These are phyloP conservation scores for Ganoderma multipileum DNA, from an alignment of 1,284 basidiomycete species.

Conservation along the genomic window DNA sequence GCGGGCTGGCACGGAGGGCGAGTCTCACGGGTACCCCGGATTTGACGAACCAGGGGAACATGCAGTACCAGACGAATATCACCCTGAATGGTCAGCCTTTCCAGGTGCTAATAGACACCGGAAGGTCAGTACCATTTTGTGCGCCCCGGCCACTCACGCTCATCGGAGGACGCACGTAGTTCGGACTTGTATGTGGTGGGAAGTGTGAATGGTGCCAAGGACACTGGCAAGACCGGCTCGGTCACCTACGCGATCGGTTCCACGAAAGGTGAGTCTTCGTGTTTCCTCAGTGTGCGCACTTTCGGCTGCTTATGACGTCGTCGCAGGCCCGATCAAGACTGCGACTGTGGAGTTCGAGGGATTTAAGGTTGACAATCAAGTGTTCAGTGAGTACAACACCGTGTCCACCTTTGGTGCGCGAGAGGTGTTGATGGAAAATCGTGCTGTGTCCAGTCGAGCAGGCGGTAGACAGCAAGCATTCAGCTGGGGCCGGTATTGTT, in stretches of 20 bases:
- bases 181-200: conserved; percentile 69
- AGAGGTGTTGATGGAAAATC: background rate
- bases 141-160: background rate
- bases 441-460: conserved; percentile 33
- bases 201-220: conserved; percentile 47
- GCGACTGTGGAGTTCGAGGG: conserved; percentile 61
- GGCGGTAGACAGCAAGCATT: conserved; percentile 33
- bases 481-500: conserved; percentile 43
- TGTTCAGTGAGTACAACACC: conserved; percentile 57
- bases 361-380: conserved; percentile 61
- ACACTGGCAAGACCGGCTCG: conserved; percentile 49
- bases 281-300: background rate
- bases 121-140: conserved; percentile 52
- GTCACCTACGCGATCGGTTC: conserved; percentile 60
- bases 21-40: conserved; percentile 33
- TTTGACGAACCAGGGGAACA: conserved; percentile 51
- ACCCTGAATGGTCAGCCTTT: conserved; percentile 57
- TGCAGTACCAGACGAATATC: conserved; percentile 60
- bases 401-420: background rate
- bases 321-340: conserved; percentile 57
- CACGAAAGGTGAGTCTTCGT: conserved; percentile 48
- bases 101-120: conserved; percentile 67
- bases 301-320: background rate
- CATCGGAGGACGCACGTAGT: conserved; percentile 36
- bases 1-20: conserved; percentile 30